These are phyloP conservation scores for Phytophthora kernoviae DNA, from an alignment of 352 stramenopile species.

Conservation along the genomic window DNA sequence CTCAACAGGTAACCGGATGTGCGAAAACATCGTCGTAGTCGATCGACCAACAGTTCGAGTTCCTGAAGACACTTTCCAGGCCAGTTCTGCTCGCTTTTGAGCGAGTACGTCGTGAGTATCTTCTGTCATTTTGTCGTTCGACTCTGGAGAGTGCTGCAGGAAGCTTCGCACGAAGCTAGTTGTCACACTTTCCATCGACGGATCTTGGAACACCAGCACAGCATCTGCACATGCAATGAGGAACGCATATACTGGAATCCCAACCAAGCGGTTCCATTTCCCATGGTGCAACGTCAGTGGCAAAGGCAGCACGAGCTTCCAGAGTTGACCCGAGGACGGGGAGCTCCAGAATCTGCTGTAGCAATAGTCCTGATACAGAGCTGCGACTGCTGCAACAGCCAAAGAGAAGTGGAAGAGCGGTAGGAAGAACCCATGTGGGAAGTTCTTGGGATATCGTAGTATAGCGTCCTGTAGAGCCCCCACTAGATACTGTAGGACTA, in stretches of 20 bases:
- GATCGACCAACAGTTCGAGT: neutral
- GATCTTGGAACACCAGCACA: slow-evolving; percentile 49
- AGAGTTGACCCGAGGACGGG: slow-evolving; percentile 24
- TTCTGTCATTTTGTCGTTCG: slow-evolving; percentile 31
- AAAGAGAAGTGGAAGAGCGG: slow-evolving; percentile 58
- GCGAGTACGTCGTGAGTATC: slow-evolving; percentile 13
- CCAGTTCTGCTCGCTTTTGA: slow-evolving; percentile 14
- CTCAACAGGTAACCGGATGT: slow-evolving; percentile 49
- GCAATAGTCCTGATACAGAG: slow-evolving; percentile 50
- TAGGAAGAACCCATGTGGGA: slow-evolving; percentile 59
- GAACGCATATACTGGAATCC: slow-evolving; percentile 71
- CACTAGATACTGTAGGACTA: slow-evolving; percentile 58
- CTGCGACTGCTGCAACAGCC: slow-evolving; percentile 35
- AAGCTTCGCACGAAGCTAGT: slow-evolving; percentile 24
- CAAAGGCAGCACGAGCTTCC: slow-evolving; percentile 70
- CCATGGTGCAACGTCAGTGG: slow-evolving; percentile 59
- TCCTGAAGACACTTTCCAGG: slow-evolving; percentile 24
- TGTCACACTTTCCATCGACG: slow-evolving; percentile 40
- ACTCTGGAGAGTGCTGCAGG: slow-evolving; percentile 37
- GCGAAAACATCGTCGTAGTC: slow-evolving; percentile 14
- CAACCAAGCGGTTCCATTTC: slow-evolving; percentile 56
- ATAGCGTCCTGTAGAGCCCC: slow-evolving; percentile 58
- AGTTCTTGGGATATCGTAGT: slow-evolving; percentile 56
- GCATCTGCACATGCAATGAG: slow-evolving; percentile 57
- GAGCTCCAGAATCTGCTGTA: slow-evolving; percentile 35